Conservation (phyloP, 305 asterid genomes). For the Lippia alba region DNA sequence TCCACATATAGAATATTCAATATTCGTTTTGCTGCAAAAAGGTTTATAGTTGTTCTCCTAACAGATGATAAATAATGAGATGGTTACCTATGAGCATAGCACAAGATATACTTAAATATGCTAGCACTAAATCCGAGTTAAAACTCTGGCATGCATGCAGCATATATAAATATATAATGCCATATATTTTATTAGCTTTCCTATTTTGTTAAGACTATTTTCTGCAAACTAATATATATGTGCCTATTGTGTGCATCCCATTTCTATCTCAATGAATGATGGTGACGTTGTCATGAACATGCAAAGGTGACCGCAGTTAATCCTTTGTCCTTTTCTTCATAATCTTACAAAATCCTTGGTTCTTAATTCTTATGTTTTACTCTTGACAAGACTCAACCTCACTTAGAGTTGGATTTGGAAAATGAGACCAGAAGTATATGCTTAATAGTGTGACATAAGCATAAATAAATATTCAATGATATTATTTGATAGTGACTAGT, state of each 20-base stretch:
- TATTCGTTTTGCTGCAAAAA: constrained; percentile 22
- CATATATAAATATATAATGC: not conserved
- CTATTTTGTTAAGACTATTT: not conserved
- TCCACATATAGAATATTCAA: not conserved
- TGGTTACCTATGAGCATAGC: constrained; percentile 19
- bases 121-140: constrained; percentile 1
- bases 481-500: not conserved
- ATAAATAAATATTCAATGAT: not conserved
- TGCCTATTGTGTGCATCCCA: not conserved
- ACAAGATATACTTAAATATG: not conserved
- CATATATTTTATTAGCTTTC: not conserved
- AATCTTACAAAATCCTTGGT: not conserved
- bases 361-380: not conserved
- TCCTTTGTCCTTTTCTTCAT: not conserved
- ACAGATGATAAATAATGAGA: constrained; percentile 1
- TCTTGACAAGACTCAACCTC: constrained; percentile 7
- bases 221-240: not conserved
- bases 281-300: not conserved
- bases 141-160: not conserved
- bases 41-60: not conserved
- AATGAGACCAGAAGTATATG: constrained; percentile 5
- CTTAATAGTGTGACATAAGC: not conserved
- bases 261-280: not conserved
- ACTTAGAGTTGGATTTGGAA: constrained; percentile 15
- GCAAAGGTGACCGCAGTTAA: not conserved